Evolutionary conservation across 164 flowering plant species (phyloP).

Genomic region (Berberis vulgaris): DNA sequence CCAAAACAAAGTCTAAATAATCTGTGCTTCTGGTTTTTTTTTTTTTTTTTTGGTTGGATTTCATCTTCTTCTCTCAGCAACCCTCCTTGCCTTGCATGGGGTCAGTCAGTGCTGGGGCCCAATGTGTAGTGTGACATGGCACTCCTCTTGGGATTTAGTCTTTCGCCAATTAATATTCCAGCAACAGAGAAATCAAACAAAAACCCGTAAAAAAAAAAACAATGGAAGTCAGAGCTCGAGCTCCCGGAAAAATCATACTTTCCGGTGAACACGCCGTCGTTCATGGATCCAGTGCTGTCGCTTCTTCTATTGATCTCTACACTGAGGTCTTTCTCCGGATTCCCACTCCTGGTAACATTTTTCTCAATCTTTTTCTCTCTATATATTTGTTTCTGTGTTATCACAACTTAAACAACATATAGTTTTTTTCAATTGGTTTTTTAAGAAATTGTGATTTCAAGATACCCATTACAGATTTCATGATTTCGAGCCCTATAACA

Average conservation of each 20-base stretch:
- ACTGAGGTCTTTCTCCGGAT: constrained; percentile 50
- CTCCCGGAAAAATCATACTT: constrained; percentile 92
- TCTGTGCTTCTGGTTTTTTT: too few species aligned
- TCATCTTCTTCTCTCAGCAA: too few species aligned
- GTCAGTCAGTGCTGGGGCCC: too few species aligned
- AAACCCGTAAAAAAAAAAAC: neutral
- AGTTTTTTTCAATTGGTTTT: neutral
- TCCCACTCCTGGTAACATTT: constrained; percentile 31
- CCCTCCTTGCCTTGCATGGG: too few species aligned
- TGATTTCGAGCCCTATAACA: too few species aligned
- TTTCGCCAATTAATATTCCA: too few species aligned
- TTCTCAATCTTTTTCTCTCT: neutral
- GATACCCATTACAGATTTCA: too few species aligned
- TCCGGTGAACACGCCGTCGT: constrained; percentile 97
- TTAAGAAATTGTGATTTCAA: too few species aligned
- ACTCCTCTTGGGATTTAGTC: too few species aligned
- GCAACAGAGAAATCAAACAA: neutral
- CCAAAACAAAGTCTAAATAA: too few species aligned
- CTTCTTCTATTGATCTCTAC: constrained; percentile 77
- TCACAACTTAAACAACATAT: neutral
- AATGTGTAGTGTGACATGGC: too few species aligned
- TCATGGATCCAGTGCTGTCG: constrained; percentile 89
- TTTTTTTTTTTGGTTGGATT: too few species aligned
- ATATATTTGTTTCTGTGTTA: neutral
- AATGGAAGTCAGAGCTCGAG: constrained; percentile 84